Base-by-base conservation (phyloP, 306 rosid genomes). In the Cicer chorassanicum region DNA sequence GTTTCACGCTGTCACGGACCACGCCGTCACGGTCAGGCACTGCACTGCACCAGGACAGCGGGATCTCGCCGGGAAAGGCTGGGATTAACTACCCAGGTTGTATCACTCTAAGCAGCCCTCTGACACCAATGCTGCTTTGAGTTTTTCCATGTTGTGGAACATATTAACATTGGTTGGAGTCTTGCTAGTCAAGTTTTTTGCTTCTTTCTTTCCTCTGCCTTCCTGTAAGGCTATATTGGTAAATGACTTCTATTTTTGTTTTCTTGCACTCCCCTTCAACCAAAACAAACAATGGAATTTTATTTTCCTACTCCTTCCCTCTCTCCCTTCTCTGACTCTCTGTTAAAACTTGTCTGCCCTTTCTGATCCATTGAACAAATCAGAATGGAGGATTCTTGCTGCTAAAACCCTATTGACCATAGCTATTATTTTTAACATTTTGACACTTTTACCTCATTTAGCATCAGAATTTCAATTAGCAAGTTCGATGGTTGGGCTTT, bases 401-500 rank as follows among this genome's bases (percentile, higher is more conserved):
- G 46, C 64, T 7, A 55, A 38, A 16, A 55, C 55, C 9, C 75
- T 9, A 5, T 10, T 21, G 24, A 16, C 14, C 16, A 18, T 55
- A 12, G 34, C 62, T 16, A 6, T 42, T 78, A 5, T 71, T 57
- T 62, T 56, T 8, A 66, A 66, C 50, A 55, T 43, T 46, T 56
- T 51, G 53, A 45, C 38, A 55, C 54, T 60, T 44, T 45, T 75
- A 49, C 41, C 45, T 49, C 49, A 39, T 74, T 73, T 74, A 74
- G 63, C 34, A 18, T 40, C 18, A 51, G 38, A 55, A 6, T 55
- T 55, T 19, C 29, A 53, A 7, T 34, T 41, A 29, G 39, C 56
- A 39, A 41, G 34, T 75, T 10, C 41, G 43, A 75, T 50, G 24
- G 29, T 50, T 50, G 53, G 19, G 16, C 55, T 60, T 62, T 14